Base-by-base conservation (phyloP, 192 early-diverging fungal species). In the Jimgerdemannia flammicorona region DNA sequence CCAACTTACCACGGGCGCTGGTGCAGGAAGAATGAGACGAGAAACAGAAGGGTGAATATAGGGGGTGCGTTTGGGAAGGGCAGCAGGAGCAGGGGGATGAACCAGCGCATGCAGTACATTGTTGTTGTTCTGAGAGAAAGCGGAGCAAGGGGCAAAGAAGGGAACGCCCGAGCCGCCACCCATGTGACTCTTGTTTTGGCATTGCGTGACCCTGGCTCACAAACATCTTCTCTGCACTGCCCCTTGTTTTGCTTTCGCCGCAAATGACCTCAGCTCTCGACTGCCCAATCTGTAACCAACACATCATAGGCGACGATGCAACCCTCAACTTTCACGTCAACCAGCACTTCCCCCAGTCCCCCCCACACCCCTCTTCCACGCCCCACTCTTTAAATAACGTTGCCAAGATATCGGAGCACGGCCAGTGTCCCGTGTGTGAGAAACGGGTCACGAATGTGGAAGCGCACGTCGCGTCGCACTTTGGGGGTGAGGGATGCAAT, bases 41-140 rank as follows among this genome's bases (percentile, higher is more conserved):
- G 70, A 41, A 87, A 87, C 39, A 85, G 72, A 64, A 89, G 75
- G 11, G 87, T 86, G 76, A 87, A 87, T 49, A 85, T 83, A 9
- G 88, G 88, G 20, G 86, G 83, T 75, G 88, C 84, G 73, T 86
- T 84, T 43, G 88, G 86, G 72, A 87, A 87, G n/a, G 88, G 88
- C 44, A 89, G 67, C 54, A 89, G 71, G 44, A 90, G 75, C 67
- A 90, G 71, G 42, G 88, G 88, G 19, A 90, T 81, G 74, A 90
- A 90, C 69, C 83, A 86, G 44, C 86, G 85, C 78, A 88, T 86
- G 74, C 86, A 86, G 70, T 88, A 87, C 88, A 89, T 89, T 69
- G 19, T 70, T 29, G 29, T 29, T 29, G 29, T 29, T 29, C 29
- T 29, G 29, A 29, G 29, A 29, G 29, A 29, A 29, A 19, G 9